Percentiles rank a stretch among this genome's conserved stretches.
phyloP scores from a whole-genome alignment of 1,284 basidiomycete species.

The Ceratobasidium sp. region DNA sequence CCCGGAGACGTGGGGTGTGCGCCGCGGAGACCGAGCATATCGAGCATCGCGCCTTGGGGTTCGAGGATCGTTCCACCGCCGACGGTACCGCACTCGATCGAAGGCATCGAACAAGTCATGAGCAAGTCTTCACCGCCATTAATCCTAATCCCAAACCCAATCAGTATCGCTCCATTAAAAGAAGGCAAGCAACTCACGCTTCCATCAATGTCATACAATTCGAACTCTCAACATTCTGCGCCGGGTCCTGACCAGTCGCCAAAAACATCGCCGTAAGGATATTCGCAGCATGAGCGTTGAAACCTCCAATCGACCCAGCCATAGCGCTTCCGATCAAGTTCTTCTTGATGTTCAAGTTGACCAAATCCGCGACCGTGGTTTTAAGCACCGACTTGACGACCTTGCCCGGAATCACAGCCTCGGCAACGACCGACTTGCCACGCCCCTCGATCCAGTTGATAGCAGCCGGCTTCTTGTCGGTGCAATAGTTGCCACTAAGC shows the following conservation, averaged over 20 bases:
- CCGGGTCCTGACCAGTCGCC: conserved; percentile 97
- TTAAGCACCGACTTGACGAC: conserved; percentile 91
- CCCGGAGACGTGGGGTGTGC: conserved; percentile 84
- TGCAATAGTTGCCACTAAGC: conserved; percentile 97
- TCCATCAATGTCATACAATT: conserved; percentile 99
- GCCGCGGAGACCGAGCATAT: conserved; percentile 88
- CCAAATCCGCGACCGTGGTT: conserved; percentile 89
- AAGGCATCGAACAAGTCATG: conserved; percentile 92
- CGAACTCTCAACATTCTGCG: conserved; percentile 98
- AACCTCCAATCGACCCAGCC: conserved; percentile 96
- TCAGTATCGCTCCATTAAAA: conserved; percentile 34
- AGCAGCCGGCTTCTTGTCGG: conserved; percentile 99
- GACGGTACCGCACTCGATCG: conserved; percentile 94
- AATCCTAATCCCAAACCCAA: conserved; percentile 56
- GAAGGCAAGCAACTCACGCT: conserved; percentile 65
- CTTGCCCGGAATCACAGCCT: conserved; percentile 89
- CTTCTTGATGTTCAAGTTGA: conserved; percentile 96
- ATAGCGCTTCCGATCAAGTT: conserved; percentile 97
- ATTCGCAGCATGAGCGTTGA: conserved; percentile 98
- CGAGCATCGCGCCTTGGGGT: conserved; percentile 87
- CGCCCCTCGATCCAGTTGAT: conserved; percentile 99
- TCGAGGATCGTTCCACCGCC: conserved; percentile 92
- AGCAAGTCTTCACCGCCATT: conserved; percentile 91
- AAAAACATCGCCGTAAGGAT: conserved; percentile 96
- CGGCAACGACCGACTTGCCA: conserved; percentile 96